Evolutionary conservation across 345 rosid species (phyloP).

Genomic region (Salix viminalis): DNA sequence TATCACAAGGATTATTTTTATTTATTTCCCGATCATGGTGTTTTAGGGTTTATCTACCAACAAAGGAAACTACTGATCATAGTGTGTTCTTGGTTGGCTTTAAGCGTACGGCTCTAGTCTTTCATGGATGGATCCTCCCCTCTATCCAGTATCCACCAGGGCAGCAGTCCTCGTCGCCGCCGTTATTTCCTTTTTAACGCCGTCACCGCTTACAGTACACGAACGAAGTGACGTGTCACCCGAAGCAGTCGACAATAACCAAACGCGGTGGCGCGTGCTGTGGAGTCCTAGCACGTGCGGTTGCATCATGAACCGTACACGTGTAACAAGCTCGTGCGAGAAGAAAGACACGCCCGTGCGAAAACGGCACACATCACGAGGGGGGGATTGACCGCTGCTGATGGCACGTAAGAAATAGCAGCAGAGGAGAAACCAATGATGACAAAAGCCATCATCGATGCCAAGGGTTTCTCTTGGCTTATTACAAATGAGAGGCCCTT

Average conservation of each 20-base stretch:
- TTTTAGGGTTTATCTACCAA: too few relatives aligned
- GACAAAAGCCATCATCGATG: neutral
- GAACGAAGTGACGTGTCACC: neutral
- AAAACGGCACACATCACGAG: neutral
- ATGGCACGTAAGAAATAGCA: neutral
- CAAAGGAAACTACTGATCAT: too few relatives aligned
- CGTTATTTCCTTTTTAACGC: neutral
- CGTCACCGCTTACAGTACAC: neutral
- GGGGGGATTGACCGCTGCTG: neutral
- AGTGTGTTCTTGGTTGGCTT: too few relatives aligned
- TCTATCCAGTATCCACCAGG: neutral
- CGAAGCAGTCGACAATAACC: neutral
- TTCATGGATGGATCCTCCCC: too few relatives aligned
- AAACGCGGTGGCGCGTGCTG: neutral
- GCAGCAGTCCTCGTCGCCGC: neutral
- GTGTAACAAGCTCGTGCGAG: neutral
- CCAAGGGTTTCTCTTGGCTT: too few relatives aligned
- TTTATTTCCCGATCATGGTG: too few relatives aligned
- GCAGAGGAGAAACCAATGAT: conserved; percentile 27
- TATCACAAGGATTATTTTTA: too few relatives aligned
- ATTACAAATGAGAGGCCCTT: too few relatives aligned
- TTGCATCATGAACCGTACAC: conserved; percentile 20
- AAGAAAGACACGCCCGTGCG: conserved; percentile 9
- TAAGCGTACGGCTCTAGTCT: too few relatives aligned
- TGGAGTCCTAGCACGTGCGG: conserved; percentile 5